These are phyloP conservation scores for Hanseniaspora taiwanica DNA, from an alignment of 805 yeast species.

Conservation along the genomic window DNA sequence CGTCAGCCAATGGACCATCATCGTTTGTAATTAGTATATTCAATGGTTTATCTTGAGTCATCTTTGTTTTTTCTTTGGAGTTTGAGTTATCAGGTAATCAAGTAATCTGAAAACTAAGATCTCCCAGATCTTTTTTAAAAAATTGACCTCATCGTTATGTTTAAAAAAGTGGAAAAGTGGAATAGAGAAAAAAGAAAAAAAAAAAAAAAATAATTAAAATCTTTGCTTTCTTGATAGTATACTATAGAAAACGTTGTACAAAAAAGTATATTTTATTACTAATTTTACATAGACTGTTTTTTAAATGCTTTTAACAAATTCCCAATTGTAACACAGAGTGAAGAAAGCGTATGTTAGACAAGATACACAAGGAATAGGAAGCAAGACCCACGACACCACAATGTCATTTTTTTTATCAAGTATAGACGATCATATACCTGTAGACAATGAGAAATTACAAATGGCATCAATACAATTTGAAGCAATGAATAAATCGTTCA, in stretches of 20 bases:
- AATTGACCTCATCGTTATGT: neutral
- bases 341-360: no score
- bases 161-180: neutral
- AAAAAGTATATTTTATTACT: no score
- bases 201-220: neutral
- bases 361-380: no score
- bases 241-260: no score
- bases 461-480: conserved; percentile 56
- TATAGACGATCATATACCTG: conserved; percentile 14
- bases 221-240: no score
- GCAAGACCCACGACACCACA: neutral
- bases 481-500: conserved; percentile 46
- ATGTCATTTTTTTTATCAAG: conserved; percentile 53
- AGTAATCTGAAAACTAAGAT: no score
- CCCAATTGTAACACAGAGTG: no score
- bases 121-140: no score
- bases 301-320: no score
- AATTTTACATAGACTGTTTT: no score
- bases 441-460: conserved; percentile 46
- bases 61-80: neutral
- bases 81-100: no score
- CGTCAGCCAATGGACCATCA: conserved; percentile 84
- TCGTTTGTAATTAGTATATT: conserved; percentile 67
- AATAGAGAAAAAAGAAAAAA: conserved; percentile 1
- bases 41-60: conserved; percentile 16